Evolutionary conservation across 1,284 basidiomycete species (phyloP).

Genomic region (Tilletia indica): DNA sequence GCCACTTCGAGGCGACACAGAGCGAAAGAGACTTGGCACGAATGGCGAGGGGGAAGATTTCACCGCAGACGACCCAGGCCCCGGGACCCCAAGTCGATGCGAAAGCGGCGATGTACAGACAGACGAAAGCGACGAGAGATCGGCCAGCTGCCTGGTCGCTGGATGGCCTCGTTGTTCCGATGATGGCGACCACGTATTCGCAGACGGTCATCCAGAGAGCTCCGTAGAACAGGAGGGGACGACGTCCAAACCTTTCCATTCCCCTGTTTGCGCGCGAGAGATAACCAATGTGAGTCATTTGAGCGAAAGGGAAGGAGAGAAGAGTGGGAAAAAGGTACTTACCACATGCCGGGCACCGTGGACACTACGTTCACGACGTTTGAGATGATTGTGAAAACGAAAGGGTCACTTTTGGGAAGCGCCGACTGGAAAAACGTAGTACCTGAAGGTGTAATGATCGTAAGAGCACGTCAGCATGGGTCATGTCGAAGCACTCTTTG

Average conservation of each 20-base stretch:
- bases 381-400: slow-evolving; percentile 50
- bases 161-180: slow-evolving; percentile 48
- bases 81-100: slow-evolving; percentile 59
- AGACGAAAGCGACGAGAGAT: slow-evolving; percentile 60
- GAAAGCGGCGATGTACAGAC: slow-evolving; percentile 59
- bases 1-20: slow-evolving; percentile 70
- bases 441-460: not conserved
- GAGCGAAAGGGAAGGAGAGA: not conserved
- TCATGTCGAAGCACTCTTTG: too few species aligned
- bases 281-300: not conserved
- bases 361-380: slow-evolving; percentile 57
- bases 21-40: slow-evolving; percentile 77
- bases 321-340: not conserved
- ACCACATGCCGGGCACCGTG: slow-evolving; percentile 45
- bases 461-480: not conserved
- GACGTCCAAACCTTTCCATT: not conserved
- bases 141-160: slow-evolving; percentile 56
- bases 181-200: slow-evolving; percentile 59
- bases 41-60: slow-evolving; percentile 61
- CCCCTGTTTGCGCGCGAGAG: too few species aligned
- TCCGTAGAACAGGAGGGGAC: slow-evolving; percentile 1
- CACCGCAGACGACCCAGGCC: slow-evolving; percentile 51
- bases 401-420: not conserved
- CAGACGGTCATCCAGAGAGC: slow-evolving; percentile 44
- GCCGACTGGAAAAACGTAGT: not conserved